phyloP scores from a whole-genome alignment of 352 stramenopile genomes.

The Thalassiosira ordinaria region DNA sequence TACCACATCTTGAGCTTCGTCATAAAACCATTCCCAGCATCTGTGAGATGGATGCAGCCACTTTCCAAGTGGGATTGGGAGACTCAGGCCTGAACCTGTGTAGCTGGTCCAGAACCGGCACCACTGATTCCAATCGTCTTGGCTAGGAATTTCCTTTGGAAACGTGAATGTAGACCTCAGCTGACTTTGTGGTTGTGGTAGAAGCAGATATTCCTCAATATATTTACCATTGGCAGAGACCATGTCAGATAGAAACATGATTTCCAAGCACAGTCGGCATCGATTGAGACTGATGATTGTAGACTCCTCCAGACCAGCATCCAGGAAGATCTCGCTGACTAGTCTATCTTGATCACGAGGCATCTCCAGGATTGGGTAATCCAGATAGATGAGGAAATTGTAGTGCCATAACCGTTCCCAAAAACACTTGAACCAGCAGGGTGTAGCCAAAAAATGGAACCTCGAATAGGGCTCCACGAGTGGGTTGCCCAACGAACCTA shows the following conservation, averaged over 20 bases:
- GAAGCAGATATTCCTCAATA: not conserved
- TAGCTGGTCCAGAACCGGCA: not conserved
- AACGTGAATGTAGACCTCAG: constrained; percentile 2
- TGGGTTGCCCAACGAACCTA: not conserved
- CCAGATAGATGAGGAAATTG: not conserved
- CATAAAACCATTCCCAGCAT: constrained; percentile 26
- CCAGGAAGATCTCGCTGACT: not conserved
- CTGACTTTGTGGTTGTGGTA: not conserved
- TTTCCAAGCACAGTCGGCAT: not conserved
- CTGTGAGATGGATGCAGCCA: constrained; percentile 12
- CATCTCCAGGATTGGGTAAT: not conserved
- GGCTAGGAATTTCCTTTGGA: not conserved
- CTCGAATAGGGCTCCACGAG: not conserved
- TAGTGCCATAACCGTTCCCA: not conserved
- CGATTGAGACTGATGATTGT: not conserved
- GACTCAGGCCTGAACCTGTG: not conserved
- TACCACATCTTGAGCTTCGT: not conserved
- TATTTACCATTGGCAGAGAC: not conserved
- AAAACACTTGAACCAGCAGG: constrained; percentile 8
- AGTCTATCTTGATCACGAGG: not conserved
- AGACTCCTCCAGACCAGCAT: too few relatives aligned
- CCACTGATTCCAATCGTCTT: constrained; percentile 19
- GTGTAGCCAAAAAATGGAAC: not conserved
- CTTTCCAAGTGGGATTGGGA: not conserved
- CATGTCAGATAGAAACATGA: constrained; percentile 22